Evolutionary conservation across 805 yeast genomes (phyloP), one percentile per base, ranked within the genome.

Genomic region (Lachancea kluyveri): DNA sequence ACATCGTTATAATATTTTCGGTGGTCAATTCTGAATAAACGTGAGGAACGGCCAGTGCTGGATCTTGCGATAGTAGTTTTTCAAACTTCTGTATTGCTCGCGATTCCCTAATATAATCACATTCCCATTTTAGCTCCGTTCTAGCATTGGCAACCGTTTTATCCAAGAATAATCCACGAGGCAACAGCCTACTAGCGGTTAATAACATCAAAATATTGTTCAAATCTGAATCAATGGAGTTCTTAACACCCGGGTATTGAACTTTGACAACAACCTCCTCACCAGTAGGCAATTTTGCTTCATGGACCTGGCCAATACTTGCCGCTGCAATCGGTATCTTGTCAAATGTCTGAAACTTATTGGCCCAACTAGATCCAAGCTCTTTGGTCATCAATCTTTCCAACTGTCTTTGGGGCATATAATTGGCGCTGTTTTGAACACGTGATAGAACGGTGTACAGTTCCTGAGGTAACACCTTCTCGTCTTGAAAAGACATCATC

Each of bases 271-370:
- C 98, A 13, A 88, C 96, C 22, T 74, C 73, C 15, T 75, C 75
- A 23, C 77, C 72, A 34, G 72, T 77, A 28, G 65, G 70, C 10
- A 86, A 65, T 13, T 72, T 75, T 1, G 95, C 98, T 21, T 67
- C 70, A 58, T 92, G 98, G 5, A 92, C 97, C 59, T 92, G 97
- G 2, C 97, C 96, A 43, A 92, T 92, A 4, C 96, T 86, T 0
- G 98, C 95, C 3, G 98, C 96, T 0, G 97, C 97, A 35, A 92
- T 74, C 4, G 98, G 98, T 14, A 80, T 68, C 43, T 84, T 92
- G 35, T 86, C 85, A 57, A 92, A 92, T 2, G 73, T 62, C 8
- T 78, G 60, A 53, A 85, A 92, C 21, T 77, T 67, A 4, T 62
- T 52, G 40, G 83, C 70, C 98, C 98, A 92, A 37, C 74, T 66